Evolutionary conservation across 371 early-diverging fungal species (phyloP), one percentile per base, ranked within the genome.

Genomic region (Mucor piriformis): DNA sequence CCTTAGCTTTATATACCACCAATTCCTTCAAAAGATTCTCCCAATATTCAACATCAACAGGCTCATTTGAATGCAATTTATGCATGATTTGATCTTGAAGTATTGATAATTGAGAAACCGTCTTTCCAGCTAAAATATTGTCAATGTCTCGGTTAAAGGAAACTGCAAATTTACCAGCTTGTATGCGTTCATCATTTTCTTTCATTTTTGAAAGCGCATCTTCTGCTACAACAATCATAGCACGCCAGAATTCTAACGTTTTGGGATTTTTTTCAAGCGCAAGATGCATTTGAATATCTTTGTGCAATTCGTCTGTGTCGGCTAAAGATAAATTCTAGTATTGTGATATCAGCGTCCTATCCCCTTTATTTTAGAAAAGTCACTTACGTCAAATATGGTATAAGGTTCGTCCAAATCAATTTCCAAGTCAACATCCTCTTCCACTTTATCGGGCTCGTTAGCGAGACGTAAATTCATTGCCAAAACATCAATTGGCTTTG

Each of bases 21-120:
- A 95, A 61, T 33, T 88, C 86, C 44, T 87, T 85, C 38, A 95
- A 68, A 12, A 92, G 70, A 0, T 88, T 87, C 54, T 95, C 96
- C 97, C 97, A 97, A 68, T 94, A 97, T 43, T 96, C 97, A 1
- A 92, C 90, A 69, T 97, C 96, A 15, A 95, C 85, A 3, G 92
- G 91, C 27, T 79, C 85, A 33, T 81, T 82, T 1, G 83, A 81
- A 0, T 63, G 60, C n/a, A 97, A 71, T 70, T 93, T 92, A 2
- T 60, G 62, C 51, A 85, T 77, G 34, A 95, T 89, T 50, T 94
- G 91, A 1, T 64, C 57, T 58, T 94, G 87, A 24, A 95, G 81
- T 5, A 81, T 74, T 6, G 72, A 64, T 2, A 97, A 81, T 70
- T 95, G 91, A 2, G 77, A 74, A 23, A 83, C 75, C 0, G 92